Evolutionary conservation across 2,329 filamentous ascomycete species (phyloP), one percentile per base, ranked within the genome.

Genomic region (Thielaviopsis populi): DNA sequence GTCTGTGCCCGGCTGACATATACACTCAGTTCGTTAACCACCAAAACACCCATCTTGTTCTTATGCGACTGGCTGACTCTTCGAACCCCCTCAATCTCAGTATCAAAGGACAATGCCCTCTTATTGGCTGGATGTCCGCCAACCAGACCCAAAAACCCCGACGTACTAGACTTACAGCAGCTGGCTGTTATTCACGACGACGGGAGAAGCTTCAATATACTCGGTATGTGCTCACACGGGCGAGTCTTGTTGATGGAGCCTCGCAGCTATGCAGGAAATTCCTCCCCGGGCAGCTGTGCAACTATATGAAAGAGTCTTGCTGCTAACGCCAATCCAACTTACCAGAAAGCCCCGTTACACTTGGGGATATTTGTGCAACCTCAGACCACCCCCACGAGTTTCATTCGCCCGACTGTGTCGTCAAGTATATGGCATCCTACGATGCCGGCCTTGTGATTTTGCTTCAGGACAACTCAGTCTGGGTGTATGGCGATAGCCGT

Each of bases 401-500:
- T 56, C 8, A 33, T 22, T 56, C 50, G 15, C 15, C 58, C 15
- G 58, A n/a, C 37, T 46, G 8, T 11, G n/a, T 53, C 1, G 70
- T 78, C 22, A 69, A 68, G 22, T 77, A 82, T 63, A 68, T 80
- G 1, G 75, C 72, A 19, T 74, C 78, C 17, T 81, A 77, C 68
- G 76, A 79, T 53, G 73, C 76, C 0, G 80, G 80, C 1, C 81
- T 82, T 68, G 73, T 75, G 3, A 74, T 78, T 15, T 71, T 82
- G 6, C 71, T 76, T 1, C 63, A 74, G 0, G 69, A 75, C 11
- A 77, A 76, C n/a, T 69, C 71, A 1, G 78, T 83, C 30, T 77
- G 74, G 67, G 80, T 79, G 0, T 75, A 78, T 70, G 85, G 85
- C 7, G 84, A 88, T 68, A 73, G 77, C 58, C 79, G 85, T 17